Evolutionary conservation across 2,329 filamentous ascomycete species (phyloP).

Genomic region (Paecilomyces formosus): DNA sequence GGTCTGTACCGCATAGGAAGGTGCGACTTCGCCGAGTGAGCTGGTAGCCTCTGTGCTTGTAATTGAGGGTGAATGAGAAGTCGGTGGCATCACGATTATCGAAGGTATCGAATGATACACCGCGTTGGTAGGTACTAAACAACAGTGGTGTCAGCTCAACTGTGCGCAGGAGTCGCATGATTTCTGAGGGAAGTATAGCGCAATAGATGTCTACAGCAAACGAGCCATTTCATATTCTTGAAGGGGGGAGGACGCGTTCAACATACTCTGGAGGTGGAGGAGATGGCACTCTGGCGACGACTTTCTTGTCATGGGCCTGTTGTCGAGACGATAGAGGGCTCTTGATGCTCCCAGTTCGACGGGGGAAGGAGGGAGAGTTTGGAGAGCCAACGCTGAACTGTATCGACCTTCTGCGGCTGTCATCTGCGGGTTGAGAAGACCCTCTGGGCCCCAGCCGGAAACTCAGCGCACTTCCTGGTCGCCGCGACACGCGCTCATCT

Average conservation of each 20-base stretch:
- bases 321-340: slow-evolving; percentile 9
- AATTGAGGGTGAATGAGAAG: slow-evolving; percentile 73
- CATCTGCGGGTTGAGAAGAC: slow-evolving; percentile 16
- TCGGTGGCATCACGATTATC: slow-evolving; percentile 58
- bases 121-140: slow-evolving; percentile 54
- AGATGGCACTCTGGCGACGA: slow-evolving; percentile 23
- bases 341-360: slow-evolving; percentile 18
- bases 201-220: neutral
- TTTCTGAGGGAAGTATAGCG: neutral
- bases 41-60: slow-evolving; percentile 80
- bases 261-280: slow-evolving; percentile 35
- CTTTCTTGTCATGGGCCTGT: slow-evolving; percentile 10
- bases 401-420: slow-evolving; percentile 27
- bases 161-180: neutral
- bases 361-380: slow-evolving; percentile 17
- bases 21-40: slow-evolving; percentile 73
- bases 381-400: slow-evolving; percentile 28
- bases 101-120: slow-evolving; percentile 70
- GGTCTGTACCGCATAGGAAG: slow-evolving; percentile 85
- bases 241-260: neutral
- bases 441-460: slow-evolving; percentile 3
- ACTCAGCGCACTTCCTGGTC: neutral
- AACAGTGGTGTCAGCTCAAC: slow-evolving; percentile 5
- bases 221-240: too few relatives aligned
- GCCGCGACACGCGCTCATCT: neutral